Conservation (phyloP, 768 basidiomycete species). For the Tulasnella sp. region DNA sequence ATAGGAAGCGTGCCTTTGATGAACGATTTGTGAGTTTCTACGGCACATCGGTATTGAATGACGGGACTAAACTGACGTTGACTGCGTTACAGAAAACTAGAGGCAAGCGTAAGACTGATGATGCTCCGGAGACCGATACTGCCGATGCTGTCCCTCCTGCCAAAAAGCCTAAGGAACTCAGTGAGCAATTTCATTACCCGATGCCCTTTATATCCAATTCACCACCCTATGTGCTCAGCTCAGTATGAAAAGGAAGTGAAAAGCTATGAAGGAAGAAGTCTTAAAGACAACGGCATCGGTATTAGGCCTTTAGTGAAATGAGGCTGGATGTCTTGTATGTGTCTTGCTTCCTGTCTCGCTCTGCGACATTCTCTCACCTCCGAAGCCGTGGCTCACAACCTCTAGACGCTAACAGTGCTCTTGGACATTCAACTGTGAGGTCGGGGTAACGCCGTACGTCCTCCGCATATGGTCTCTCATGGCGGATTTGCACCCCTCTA, state of each 20-base stretch:
- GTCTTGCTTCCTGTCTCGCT: neutral
- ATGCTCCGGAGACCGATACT: slow-evolving; percentile 18
- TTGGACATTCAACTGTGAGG: neutral
- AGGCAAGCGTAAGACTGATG: slow-evolving; percentile 38
- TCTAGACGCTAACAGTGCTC: neutral
- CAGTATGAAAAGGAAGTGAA: slow-evolving; percentile 35
- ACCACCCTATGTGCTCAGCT: slow-evolving; percentile 21
- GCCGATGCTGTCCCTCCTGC: slow-evolving; percentile 27
- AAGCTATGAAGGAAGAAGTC: slow-evolving; percentile 29
- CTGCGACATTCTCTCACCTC: neutral
- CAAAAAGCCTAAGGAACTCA: slow-evolving; percentile 32
- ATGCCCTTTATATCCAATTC: neutral
- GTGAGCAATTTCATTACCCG: slow-evolving; percentile 25
- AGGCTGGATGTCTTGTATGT: neutral
- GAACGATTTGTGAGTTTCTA: slow-evolving; percentile 43
- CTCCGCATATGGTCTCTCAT: neutral
- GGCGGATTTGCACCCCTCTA: no score
- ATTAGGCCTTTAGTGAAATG: slow-evolving; percentile 36
- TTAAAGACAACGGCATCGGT: slow-evolving; percentile 35
- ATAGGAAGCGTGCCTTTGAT: slow-evolving; percentile 49
- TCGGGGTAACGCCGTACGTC: neutral
- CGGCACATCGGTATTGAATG: no score
- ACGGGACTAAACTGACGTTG: no score
- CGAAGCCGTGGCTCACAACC: neutral
- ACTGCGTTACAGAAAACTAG: slow-evolving; percentile 36